Base-by-base conservation (phyloP, 192 early-diverging fungal genomes). In the Powellomyces hirtus region DNA sequence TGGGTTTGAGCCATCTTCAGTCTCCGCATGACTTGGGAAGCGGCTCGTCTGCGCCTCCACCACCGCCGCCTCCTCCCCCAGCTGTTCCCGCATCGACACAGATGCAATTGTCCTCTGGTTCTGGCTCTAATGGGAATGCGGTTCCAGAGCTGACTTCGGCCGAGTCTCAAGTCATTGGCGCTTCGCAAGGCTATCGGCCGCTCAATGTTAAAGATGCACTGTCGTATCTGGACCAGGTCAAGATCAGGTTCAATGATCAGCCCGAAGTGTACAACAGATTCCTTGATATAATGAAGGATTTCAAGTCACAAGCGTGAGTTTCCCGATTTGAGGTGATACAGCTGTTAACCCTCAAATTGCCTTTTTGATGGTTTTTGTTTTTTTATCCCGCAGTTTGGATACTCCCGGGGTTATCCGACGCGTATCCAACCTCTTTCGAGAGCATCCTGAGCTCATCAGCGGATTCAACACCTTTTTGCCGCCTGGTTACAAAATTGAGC, bases 281-380 rank as follows among this genome's bases (percentile, higher is more conserved):
- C 77, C 63, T 99, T 73, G 96, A 97, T 75, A 98, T 98, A 37
- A 99, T 99, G 97, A 97, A 97, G 82, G 97, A 99, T 74, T 99
- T 99, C 72, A 98, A 98, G 77, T 91, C 92, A 68, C 94, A 97
- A 73, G 84, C 77, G 91, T 92, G 79, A 79, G 84, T 84, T 16
- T 42, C n/a, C 11, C 40, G 40, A 42, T 42, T 42, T n/a, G 40
- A 42, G n/a, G 11, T 42, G 40, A 42, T n/a, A 13, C 40, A 42
- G n/a, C n/a, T n/a, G 26, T 7, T 5, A 49, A 7, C 2, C 2
- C 5, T 49, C 5, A 7, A 3, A 18, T 49, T 49, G 46, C 4
- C 2, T 24, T 49, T 49, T 14, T 42, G 10, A 13, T 8, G 18
- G 10, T 18, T 42, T 13, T 24, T 49, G 4, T 49, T 24, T 24